Conservation (phyloP, 1,284 basidiomycete genomes). For the Cystobasidium sp. region DNA sequence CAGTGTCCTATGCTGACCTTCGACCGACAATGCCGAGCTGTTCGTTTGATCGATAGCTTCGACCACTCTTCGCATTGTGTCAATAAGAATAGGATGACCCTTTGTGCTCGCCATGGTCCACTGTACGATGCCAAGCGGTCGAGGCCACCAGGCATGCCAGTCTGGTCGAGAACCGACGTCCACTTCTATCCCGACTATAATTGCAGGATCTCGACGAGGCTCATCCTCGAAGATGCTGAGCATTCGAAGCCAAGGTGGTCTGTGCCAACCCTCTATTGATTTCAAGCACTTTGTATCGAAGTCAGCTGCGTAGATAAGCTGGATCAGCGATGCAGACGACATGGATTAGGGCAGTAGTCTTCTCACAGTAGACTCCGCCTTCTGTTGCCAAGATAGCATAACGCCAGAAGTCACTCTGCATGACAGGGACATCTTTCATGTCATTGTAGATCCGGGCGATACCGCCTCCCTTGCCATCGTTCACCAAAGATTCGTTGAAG, state of each 20-base stretch:
- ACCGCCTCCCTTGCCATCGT: conserved; percentile 19
- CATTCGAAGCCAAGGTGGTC: conserved; percentile 26
- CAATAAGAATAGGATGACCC: conserved; percentile 50
- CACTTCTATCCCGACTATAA: conserved; percentile 50
- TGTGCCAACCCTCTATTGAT: conserved; percentile 46
- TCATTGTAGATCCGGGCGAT: conserved; percentile 14
- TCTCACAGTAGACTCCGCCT: conserved; percentile 48
- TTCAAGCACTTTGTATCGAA: conserved; percentile 48
- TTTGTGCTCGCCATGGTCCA: conserved; percentile 50
- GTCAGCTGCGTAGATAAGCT: conserved; percentile 37
- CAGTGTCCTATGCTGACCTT: conserved; percentile 26
- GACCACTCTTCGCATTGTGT: conserved; percentile 48
- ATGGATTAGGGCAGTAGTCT: not conserved
- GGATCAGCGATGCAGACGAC: too few species aligned
- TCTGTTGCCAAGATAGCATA: conserved; percentile 50
- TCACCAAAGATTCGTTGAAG: conserved; percentile 17
- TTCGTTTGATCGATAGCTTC: conserved; percentile 33
- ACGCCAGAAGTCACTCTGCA: conserved; percentile 50
- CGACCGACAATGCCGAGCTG: not conserved
- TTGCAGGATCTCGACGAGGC: conserved; percentile 33
- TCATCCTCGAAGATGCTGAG: conserved; percentile 20
- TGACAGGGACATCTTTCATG: conserved; percentile 40
- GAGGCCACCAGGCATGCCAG: conserved; percentile 49
- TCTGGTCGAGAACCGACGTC: conserved; percentile 48
- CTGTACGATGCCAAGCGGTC: conserved; percentile 50